Base-by-base conservation (phyloP, 768 basidiomycete species). In the Pleurotus tuoliensis region DNA sequence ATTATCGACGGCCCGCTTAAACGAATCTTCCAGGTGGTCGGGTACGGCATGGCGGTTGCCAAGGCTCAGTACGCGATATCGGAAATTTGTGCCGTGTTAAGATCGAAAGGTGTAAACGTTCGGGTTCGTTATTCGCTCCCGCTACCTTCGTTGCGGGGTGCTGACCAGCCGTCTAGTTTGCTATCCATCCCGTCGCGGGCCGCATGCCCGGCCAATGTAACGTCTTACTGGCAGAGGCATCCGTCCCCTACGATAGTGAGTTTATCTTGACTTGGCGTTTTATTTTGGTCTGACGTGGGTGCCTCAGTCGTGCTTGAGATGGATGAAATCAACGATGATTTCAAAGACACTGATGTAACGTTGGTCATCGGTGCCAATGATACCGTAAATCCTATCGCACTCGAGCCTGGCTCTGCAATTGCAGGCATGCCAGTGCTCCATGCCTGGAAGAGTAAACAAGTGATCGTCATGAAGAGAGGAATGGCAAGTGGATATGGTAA, bases 291-390 rank as follows among this genome's bases (percentile, higher is more conserved):
- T 40, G 44, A 11, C 51, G 58, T 52, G 58, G 34, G 13, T 47
- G 52, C 39, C 47, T 24, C 62, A 92, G 92, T 94, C 61, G 91
- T 94, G 40, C 75, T 90, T 57, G 92, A 94, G 72, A 93, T 94
- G 92, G 92, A 94, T 59, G 92, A 94, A 71, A 94, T 94, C 74
- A 94, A 94, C 66, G 90, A 94, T 40, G 92, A 94, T 67, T 94
- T 94, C 69, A 76, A 78, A 52, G 90, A 91, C 37, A 94, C 92
- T 0, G 92, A 94, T 65, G 81, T 94, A n/a, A 90, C 88, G 5
- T 82, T 94, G 16, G 92, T 94, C 60, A 94, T 94, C 60, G 92
- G 92, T 20, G 92, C 92, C 16, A 94, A 94, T 63, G 92, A 94
- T 66, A 94, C 92, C 1, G 92, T 94, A 51, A 94, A 94, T 66